Percentiles rank a stretch among this genome's conserved stretches.
Conservation (phyloP, 306 rosid genomes). For the Acacia melanoxylon region DNA sequence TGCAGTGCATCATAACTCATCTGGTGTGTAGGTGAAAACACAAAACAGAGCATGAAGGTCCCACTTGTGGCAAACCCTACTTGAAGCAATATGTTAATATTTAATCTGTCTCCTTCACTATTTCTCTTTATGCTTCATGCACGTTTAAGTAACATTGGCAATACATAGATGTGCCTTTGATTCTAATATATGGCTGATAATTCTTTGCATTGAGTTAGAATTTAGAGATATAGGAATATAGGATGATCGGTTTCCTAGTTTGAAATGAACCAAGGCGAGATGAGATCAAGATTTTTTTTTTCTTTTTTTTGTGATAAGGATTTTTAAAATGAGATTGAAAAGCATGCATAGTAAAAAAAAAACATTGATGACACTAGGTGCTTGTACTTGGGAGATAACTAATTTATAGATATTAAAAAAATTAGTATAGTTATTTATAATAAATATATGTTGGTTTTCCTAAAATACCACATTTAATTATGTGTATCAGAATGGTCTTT, state of each 20-base stretch:
- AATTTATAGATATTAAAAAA: too few species aligned
- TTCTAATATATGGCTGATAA: background rate
- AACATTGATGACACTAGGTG: too few species aligned
- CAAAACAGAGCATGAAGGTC: background rate
- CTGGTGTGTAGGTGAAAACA: background rate
- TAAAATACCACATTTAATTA: too few species aligned
- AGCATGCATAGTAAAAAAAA: too few species aligned
- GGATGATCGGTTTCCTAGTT: too few species aligned
- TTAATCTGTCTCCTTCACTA: background rate
- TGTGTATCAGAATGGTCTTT: rapidly evolving
- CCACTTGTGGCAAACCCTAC: background rate
- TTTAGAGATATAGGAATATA: background rate
- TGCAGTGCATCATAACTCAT: background rate
- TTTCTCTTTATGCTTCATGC: background rate
- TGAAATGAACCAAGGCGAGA: background rate
- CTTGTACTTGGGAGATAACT: too few species aligned
- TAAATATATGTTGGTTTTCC: too few species aligned
- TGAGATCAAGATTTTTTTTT: background rate
- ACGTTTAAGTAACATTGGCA: background rate
- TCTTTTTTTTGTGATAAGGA: too few species aligned
- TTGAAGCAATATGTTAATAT: background rate
- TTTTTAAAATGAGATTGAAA: too few species aligned
- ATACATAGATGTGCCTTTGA: background rate
- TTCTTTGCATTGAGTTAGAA: background rate
- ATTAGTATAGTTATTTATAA: too few species aligned